Conservation (phyloP, 768 basidiomycete genomes). For the Dioszegia hungarica region DNA sequence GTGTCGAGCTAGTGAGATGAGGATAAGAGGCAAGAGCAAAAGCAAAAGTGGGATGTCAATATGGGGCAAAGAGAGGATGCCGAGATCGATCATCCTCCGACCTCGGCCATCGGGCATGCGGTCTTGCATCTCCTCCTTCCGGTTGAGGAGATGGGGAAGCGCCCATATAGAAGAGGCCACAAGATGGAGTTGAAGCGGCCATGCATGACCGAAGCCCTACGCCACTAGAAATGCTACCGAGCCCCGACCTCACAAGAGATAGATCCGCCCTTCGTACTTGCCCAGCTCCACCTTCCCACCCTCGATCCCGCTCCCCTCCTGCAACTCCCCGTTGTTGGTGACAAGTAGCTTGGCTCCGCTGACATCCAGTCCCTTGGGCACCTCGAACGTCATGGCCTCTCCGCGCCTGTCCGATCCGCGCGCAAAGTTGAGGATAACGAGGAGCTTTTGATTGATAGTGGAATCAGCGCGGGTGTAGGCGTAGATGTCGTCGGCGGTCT, state of each 20-base stretch:
- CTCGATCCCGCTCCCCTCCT: conserved; percentile 15
- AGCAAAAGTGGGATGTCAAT: too few species aligned
- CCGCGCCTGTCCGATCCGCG: conserved; percentile 13
- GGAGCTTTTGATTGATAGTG: conserved; percentile 29
- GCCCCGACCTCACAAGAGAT: conserved; percentile 9
- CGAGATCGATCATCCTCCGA: too few species aligned
- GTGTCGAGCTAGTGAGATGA: too few species aligned
- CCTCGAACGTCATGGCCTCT: conserved; percentile 3
- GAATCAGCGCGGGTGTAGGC: conserved; percentile 51
- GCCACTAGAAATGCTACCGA: too few species aligned
- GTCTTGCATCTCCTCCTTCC: too few species aligned
- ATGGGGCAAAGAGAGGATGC: too few species aligned
- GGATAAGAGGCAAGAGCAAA: too few species aligned
- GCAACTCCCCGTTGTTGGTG: conserved; percentile 11
- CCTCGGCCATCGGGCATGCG: too few species aligned
- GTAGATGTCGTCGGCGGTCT: conserved; percentile 56
- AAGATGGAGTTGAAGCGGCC: too few species aligned
- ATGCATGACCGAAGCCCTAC: too few species aligned
- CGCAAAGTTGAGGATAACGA: conserved; percentile 44
- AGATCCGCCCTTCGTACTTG: conserved; percentile 26
- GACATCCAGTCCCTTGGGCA: conserved; percentile 19
- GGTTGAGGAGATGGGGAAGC: too few species aligned
- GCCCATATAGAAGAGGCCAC: too few species aligned
- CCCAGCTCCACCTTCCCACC: conserved; percentile 8
- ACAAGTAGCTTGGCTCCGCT: conserved; percentile 22